Evolutionary conservation across 352 stramenopile species (phyloP), one percentile per base, ranked within the genome.

Genomic region (Stephanocyclus meneghinianus): DNA sequence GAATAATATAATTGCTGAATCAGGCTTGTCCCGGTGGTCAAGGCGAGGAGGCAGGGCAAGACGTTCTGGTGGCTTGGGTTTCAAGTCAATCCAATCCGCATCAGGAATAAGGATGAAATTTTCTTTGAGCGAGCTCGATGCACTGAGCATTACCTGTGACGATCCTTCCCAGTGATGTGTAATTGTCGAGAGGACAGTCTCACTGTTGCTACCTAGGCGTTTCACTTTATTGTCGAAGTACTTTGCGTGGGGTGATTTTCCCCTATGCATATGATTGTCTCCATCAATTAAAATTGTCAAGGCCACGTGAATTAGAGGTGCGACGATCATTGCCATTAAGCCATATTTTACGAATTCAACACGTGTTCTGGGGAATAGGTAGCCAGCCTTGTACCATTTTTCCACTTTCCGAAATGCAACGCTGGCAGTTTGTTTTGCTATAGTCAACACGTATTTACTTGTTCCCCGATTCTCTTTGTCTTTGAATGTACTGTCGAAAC

Each of bases 61-160:
- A 53, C 75, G 66, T 51, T 82, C 30, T 13, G 67, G 75, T 45
- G 65, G 59, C 18, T 71, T 71, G 5, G 57, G 50, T 45, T 77
- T 60, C 48, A 74, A 53, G 47, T 82, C 75, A 50, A 82, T 78
- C 75, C 67, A 82, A 70, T 78, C 68, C 15, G 60, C 37, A 55
- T 82, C 68, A 10, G 67, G 61, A 42, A 82, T 78, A 37, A 82
- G 60, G 21, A 82, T 82, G 8, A 82, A 63, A 60, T 82, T 82
- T 51, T 82, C 75, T n/a, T 44, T n/a, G 9, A 77, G 47, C 9
- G 67, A 78, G 30, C 75, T 82, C 18, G 51, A 78, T 47, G 47
- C 35, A 45, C 66, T 74, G n/a, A 82, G 55, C 75, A 82, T 82
- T 18, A 77, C 75, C 44, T 70, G 48, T 21, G 75, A 68, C 13